Evolutionary conservation across 148 eudicot species (phyloP).

Genomic region (Polygonum aviculare): DNA sequence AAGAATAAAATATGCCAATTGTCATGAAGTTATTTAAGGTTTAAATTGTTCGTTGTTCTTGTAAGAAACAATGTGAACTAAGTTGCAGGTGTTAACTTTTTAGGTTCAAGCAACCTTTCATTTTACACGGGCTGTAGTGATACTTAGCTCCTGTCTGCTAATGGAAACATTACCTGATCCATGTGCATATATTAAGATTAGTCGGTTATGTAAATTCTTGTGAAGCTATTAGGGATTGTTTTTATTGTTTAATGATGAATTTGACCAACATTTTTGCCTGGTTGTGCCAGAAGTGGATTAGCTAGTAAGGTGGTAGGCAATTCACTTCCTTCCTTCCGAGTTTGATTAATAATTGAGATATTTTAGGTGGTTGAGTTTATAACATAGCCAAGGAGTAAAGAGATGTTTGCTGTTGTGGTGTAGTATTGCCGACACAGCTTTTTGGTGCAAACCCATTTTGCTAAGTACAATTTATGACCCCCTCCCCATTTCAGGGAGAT

Average conservation of each 20-base stretch:
- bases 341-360: not conserved
- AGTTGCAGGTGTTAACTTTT: not conserved
- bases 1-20: no score
- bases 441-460: not conserved
- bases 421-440: not conserved
- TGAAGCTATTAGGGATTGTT: no score
- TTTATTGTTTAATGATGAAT: no score
- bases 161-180: no score
- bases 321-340: not conserved
- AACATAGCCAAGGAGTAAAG: not conserved
- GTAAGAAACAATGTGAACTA: not conserved
- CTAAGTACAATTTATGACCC: not conserved
- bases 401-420: not conserved
- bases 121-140: not conserved
- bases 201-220: no score
- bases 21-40: not conserved
- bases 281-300: no score
- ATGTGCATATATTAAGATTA: no score
- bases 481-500: conserved; percentile 55
- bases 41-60: not conserved
- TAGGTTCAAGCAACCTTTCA: not conserved
- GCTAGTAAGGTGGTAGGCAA: no score
- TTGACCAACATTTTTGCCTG: no score
- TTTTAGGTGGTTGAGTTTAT: not conserved
- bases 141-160: no score